Percentiles rank a stretch among this genome's conserved stretches.
phyloP scores from a whole-genome alignment of 148 eudicot genomes.

The Tetragonia tetragonoides region DNA sequence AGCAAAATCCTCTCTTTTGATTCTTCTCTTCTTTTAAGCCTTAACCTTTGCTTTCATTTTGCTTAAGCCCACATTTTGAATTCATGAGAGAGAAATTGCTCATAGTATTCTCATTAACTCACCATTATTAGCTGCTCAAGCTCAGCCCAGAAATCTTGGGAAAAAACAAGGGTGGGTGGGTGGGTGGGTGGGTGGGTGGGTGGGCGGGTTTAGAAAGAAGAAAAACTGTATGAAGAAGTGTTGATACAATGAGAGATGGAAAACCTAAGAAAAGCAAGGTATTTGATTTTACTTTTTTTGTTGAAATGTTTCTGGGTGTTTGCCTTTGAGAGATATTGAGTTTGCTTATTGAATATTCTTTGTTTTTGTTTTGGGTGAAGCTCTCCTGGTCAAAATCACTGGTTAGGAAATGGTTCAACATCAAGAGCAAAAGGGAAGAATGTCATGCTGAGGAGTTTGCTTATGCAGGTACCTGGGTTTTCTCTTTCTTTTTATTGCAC shows the following conservation, averaged over 20 bases:
- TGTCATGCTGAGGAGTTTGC: constrained; percentile 81
- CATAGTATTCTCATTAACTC: too few species aligned
- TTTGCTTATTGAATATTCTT: constrained; percentile 12
- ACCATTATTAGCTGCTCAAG: too few species aligned
- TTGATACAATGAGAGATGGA: constrained; percentile 81
- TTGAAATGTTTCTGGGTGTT: not conserved
- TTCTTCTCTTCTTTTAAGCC: constrained; percentile 16
- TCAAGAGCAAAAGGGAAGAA: constrained; percentile 76
- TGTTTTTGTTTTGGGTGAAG: constrained; percentile 41
- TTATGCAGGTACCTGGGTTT: constrained; percentile 54
- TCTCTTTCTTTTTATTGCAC: not conserved
- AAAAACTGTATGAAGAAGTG: constrained; percentile 58
- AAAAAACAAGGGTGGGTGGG: constrained; percentile 7
- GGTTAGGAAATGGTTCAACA: constrained; percentile 94
- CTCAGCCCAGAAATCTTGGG: not conserved
- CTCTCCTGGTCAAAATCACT: constrained; percentile 83
- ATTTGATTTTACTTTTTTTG: not conserved
- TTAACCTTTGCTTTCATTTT: not conserved
- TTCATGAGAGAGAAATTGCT: too few species aligned
- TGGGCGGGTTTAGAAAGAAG: constrained; percentile 6
- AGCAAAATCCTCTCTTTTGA: not conserved
- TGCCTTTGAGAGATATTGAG: not conserved
- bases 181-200: constrained; percentile 9
- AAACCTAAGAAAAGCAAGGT: constrained; percentile 90
- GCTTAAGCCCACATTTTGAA: not conserved